Evolutionary conservation across 2,329 filamentous ascomycete species (phyloP).

Genomic region (Escovopsis sp.): DNA sequence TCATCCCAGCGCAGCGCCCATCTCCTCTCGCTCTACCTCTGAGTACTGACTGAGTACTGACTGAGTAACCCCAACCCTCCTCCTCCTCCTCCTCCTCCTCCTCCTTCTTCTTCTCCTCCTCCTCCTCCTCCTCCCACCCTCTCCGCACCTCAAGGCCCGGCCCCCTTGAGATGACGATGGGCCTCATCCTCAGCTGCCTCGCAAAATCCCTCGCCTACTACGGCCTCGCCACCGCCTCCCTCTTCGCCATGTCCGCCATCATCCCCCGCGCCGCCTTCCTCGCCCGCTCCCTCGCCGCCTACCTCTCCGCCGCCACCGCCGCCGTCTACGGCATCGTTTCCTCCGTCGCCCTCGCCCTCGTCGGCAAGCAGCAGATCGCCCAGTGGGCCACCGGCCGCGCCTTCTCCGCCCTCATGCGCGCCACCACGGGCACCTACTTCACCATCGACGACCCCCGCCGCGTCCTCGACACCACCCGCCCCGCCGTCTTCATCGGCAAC

Average conservation of each 20-base stretch:
- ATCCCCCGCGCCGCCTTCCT: conserved; percentile 49
- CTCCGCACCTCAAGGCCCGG: conserved; percentile 1
- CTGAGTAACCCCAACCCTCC: background rate
- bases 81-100: background rate
- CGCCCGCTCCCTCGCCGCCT: conserved; percentile 53
- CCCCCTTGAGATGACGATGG: conserved; percentile 18
- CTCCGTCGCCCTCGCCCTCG: conserved; percentile 53
- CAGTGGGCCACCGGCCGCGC: conserved; percentile 73
- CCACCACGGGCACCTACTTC: conserved; percentile 66
- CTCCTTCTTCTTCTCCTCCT: conserved; percentile 1
- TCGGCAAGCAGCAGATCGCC: conserved; percentile 59
- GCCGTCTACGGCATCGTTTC: conserved; percentile 63
- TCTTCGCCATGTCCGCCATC: conserved; percentile 49
- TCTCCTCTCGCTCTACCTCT: background rate
- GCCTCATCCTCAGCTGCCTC: conserved; percentile 21
- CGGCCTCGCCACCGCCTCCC: conserved; percentile 32
- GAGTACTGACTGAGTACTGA: no score
- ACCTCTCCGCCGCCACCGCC: conserved; percentile 43
- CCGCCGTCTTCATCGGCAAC: conserved; percentile 84
- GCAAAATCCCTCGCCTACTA: conserved; percentile 38
- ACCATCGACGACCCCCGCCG: conserved; percentile 52
- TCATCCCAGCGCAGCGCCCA: no score
- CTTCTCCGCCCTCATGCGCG: conserved; percentile 68
- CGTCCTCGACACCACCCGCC: conserved; percentile 50
- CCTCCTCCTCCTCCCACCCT: conserved; percentile 1